Conservation (phyloP, 2,329 filamentous ascomycete genomes). For the Bipolaris gigantea region DNA sequence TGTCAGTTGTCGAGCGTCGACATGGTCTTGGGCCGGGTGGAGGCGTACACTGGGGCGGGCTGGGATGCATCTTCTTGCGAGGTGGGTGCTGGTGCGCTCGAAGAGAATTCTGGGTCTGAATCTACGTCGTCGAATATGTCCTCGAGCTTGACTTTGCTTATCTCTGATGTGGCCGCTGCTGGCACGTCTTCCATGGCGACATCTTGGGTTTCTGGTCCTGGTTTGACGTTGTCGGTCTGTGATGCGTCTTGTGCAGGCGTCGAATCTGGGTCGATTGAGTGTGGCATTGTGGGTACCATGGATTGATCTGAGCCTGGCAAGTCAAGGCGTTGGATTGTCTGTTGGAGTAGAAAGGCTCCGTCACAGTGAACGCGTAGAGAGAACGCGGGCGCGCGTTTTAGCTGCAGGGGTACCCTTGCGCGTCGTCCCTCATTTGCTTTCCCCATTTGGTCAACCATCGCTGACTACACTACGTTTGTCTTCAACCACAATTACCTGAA, state of each 20-base stretch:
- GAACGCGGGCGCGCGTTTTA: slow-evolving; percentile 27
- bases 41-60: slow-evolving; percentile 46
- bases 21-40: neutral
- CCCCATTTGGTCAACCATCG: slow-evolving; percentile 15
- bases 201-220: slow-evolving; percentile 35
- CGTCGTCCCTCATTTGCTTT: slow-evolving; percentile 4
- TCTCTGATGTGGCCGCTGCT: slow-evolving; percentile 33
- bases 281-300: slow-evolving; percentile 46
- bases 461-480: slow-evolving; percentile 12
- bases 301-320: neutral
- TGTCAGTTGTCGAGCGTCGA: slow-evolving; percentile 20
- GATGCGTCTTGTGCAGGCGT: slow-evolving; percentile 45
- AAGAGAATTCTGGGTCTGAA: slow-evolving; percentile 60
- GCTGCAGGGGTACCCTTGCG: slow-evolving; percentile 19
- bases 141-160: slow-evolving; percentile 51
- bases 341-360: slow-evolving; percentile 8
- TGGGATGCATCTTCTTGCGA: slow-evolving; percentile 46
- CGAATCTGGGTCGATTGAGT: slow-evolving; percentile 48
- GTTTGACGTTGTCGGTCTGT: slow-evolving; percentile 38
- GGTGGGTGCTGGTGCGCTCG: slow-evolving; percentile 54
- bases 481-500: too few relatives aligned
- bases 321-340: slow-evolving; percentile 6
- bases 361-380: slow-evolving; percentile 22
- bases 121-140: slow-evolving; percentile 63
- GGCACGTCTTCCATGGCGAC: slow-evolving; percentile 37